phyloP scores from a whole-genome alignment of 441 rosid genomes.

The Hura crepitans region DNA sequence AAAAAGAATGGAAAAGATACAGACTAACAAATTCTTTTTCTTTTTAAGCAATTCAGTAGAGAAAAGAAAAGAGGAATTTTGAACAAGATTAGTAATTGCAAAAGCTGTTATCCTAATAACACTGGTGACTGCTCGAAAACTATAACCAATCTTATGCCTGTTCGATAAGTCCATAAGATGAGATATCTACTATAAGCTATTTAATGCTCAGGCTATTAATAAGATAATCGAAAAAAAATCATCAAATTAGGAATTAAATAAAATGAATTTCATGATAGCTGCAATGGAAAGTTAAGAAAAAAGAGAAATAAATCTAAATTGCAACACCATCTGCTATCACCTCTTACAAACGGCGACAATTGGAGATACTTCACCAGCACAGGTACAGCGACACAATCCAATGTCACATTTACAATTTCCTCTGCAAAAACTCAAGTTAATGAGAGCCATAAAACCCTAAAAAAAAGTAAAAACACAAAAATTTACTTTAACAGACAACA shows the following conservation, averaged over 20 bases:
- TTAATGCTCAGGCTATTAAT: constrained; percentile 87
- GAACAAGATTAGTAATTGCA: constrained; percentile 95
- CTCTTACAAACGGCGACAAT: constrained; percentile 48
- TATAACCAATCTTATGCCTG: constrained; percentile 51
- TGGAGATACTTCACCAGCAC: constrained; percentile 77
- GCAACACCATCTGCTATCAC: constrained; percentile 22
- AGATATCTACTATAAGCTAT: constrained; percentile 73
- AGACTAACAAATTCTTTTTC: no score
- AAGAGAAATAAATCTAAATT: no score
- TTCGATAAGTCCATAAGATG: constrained; percentile 71
- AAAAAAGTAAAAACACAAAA: neutral
- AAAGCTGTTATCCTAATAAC: constrained; percentile 87
- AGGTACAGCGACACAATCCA: constrained; percentile 83
- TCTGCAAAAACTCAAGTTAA: constrained; percentile 42
- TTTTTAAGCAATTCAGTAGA: no score
- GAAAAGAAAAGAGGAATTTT: no score
- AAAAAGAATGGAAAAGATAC: no score
- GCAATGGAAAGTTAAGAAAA: no score
- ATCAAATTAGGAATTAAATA: constrained; percentile 5
- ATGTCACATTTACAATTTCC: constrained; percentile 77
- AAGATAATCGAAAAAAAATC: constrained; percentile 8
- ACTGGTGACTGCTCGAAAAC: constrained; percentile 59
- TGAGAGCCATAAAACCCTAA: neutral
- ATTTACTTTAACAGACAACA: neutral
- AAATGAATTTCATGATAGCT: neutral